Evolutionary conservation across 192 early-diverging fungal species (phyloP).

Genomic region (Coemansia sp.): DNA sequence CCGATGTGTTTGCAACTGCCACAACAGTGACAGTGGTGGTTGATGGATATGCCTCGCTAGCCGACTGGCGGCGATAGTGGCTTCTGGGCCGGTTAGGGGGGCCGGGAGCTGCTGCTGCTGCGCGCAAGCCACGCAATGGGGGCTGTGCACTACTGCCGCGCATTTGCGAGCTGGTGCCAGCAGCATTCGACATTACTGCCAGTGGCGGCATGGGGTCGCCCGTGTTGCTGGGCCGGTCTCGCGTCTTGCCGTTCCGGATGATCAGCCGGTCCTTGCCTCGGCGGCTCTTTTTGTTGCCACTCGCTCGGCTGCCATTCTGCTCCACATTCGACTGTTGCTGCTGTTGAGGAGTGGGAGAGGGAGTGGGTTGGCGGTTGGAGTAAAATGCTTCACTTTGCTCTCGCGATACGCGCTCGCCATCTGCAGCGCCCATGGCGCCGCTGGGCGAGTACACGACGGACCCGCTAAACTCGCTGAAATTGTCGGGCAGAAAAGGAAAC

Average conservation of each 20-base stretch:
- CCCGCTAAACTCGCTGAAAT: constrained; percentile 43
- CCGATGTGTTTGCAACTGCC: not conserved
- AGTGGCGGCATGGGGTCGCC: not conserved
- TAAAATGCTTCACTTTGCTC: constrained; percentile 15
- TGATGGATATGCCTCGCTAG: constrained; percentile 25
- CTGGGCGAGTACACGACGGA: constrained; percentile 27
- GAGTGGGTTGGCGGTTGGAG: too few species aligned
- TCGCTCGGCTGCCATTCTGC: not conserved
- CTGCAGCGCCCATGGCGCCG: constrained; percentile 1
- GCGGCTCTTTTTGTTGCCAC: not conserved
- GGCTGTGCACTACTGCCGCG: not conserved
- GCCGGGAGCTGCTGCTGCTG: not conserved
- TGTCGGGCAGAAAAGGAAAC: constrained; percentile 46
- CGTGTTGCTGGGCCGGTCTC: not conserved
- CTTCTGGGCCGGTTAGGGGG: not conserved
- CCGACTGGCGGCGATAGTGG: constrained; percentile 26
- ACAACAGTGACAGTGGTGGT: constrained; percentile 13
- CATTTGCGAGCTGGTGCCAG: not conserved
- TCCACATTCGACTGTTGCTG: not conserved
- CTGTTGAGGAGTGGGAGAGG: not conserved
- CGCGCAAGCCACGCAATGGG: not conserved
- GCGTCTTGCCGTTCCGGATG: constrained; percentile 6
- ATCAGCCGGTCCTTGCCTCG: constrained; percentile 4
- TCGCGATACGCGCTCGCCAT: constrained; percentile 8
- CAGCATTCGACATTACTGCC: not conserved